phyloP scores from a whole-genome alignment of 1,284 basidiomycete genomes.

The Salmacisia buchloeana region DNA sequence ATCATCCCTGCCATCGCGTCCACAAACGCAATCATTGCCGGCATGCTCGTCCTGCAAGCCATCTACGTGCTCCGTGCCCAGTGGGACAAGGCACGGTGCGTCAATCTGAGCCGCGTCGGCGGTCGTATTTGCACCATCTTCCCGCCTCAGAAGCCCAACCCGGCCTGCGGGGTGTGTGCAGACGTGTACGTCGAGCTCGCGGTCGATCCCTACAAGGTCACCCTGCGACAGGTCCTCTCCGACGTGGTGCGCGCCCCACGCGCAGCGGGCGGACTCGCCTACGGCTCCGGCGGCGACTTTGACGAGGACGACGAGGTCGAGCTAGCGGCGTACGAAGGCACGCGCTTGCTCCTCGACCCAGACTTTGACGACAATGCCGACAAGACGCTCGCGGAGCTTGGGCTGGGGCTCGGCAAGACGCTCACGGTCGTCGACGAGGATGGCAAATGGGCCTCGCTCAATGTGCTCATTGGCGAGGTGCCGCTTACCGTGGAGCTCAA shows the following conservation, averaged over 20 bases:
- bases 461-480: conserved; percentile 26
- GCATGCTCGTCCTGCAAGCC: conserved; percentile 86
- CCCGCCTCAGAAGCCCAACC: conserved; percentile 22
- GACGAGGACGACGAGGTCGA: conserved; percentile 20
- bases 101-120: conserved; percentile 24
- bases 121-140: conserved; percentile 24
- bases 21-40: conserved; percentile 94
- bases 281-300: conserved; percentile 24
- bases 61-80: conserved; percentile 65
- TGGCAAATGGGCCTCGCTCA: conserved; percentile 21
- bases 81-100: conserved; percentile 24
- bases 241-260: conserved; percentile 55
- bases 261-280: conserved; percentile 55
- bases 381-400: conserved; percentile 67
- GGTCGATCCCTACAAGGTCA: conserved; percentile 65
- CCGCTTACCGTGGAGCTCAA: background rate
- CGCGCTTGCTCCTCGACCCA: conserved; percentile 72
- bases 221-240: conserved; percentile 67
- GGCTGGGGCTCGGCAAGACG: conserved; percentile 66
- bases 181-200: conserved; percentile 72
- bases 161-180: conserved; percentile 71
- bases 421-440: conserved; percentile 83
- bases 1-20: conserved; percentile 94
- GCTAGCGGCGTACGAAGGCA: conserved; percentile 63
- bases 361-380: conserved; percentile 81